Percentiles rank a stretch among this genome's conserved stretches.
phyloP scores from a whole-genome alignment of 202 grass and related monocot genomes.

The Musa balbisiana region DNA sequence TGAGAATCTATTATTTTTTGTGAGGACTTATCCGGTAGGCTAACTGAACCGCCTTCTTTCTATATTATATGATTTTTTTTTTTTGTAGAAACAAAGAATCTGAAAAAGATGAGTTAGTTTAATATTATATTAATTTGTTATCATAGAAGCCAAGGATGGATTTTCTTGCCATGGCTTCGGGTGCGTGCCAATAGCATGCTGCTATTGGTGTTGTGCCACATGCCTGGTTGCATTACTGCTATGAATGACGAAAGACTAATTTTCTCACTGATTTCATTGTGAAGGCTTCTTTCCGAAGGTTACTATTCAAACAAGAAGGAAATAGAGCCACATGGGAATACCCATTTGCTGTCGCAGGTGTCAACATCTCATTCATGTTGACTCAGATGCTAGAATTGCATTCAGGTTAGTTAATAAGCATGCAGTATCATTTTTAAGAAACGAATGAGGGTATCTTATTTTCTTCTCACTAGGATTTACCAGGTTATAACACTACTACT shows the following conservation, averaged over 20 bases:
- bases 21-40: constrained; percentile 54
- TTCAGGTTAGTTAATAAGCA: constrained; percentile 35
- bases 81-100: too few species aligned
- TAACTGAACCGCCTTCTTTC: not conserved
- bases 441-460: not conserved
- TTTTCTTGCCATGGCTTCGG: not conserved
- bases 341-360: constrained; percentile 58
- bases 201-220: too few species aligned
- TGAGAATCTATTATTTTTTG: constrained; percentile 74
- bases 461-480: constrained; percentile 21
- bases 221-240: too few species aligned
- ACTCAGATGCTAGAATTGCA: constrained; percentile 67
- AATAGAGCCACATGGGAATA: constrained; percentile 67
- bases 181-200: not conserved
- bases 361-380: constrained; percentile 69
- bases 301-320: constrained; percentile 54
- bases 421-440: not conserved
- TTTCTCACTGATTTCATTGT: constrained; percentile 18
- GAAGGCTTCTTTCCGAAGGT: constrained; percentile 56
- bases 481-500: too few species aligned
- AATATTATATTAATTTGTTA: not conserved
- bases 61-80: not conserved
- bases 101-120: not conserved
- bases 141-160: not conserved
- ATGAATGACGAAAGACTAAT: not conserved